A percentile compares a stretch with the other conserved stretches of the same genome.
phyloP scores from a whole-genome alignment of 495 filamentous ascomycete genomes.

The Opeltia flavorubescens region DNA sequence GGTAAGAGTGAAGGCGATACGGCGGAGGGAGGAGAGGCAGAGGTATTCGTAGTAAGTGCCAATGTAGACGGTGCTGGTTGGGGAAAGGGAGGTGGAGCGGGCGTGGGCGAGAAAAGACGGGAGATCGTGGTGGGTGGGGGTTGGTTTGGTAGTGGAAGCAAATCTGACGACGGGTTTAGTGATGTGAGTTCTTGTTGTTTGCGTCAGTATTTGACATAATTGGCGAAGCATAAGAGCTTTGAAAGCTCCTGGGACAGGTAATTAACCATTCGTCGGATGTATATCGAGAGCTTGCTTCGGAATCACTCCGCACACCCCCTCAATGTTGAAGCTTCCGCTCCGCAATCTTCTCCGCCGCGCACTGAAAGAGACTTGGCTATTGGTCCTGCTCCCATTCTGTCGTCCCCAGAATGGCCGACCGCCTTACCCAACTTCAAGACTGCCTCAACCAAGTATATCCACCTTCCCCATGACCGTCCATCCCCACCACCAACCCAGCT shows the following conservation, averaged over 20 bases:
- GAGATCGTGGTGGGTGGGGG: constrained; percentile 49
- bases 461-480: not conserved
- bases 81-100: constrained; percentile 26
- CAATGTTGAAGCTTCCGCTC: not conserved
- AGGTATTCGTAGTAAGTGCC: constrained; percentile 61
- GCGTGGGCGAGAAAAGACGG: constrained; percentile 61
- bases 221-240: not conserved
- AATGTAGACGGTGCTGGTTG: constrained; percentile 26
- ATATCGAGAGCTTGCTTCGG: not conserved
- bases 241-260: no score
- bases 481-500: not conserved
- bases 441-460: constrained; percentile 68
- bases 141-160: constrained; percentile 30
- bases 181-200: no score
- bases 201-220: not conserved
- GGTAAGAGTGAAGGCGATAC: constrained; percentile 49
- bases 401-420: constrained; percentile 66
- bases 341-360: not conserved
- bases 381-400: no score
- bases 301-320: not conserved
- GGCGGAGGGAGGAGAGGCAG: constrained; percentile 43
- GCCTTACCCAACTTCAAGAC: constrained; percentile 87
- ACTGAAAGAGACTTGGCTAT: no score
- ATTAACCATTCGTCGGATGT: no score
- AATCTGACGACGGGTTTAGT: no score